These are phyloP conservation scores for Cicer chorassanicum DNA, from an alignment of 306 rosid genomes.

Conservation along the genomic window DNA sequence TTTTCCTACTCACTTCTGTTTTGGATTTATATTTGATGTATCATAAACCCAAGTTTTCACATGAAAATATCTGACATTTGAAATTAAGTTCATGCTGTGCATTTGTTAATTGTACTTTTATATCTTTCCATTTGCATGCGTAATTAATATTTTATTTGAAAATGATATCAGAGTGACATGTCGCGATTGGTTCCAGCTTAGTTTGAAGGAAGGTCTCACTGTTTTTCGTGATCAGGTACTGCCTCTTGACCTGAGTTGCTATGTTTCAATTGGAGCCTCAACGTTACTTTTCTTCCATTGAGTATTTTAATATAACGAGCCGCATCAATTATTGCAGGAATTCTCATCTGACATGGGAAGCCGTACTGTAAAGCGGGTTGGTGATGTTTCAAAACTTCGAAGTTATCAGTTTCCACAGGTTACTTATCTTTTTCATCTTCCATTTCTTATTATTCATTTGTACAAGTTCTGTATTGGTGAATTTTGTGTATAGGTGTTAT, in stretches of 20 bases:
- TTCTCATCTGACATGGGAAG: conserved; percentile 98
- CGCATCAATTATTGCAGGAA: conserved; percentile 62
- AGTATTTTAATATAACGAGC: conserved; percentile 21
- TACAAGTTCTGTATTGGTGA: conserved; percentile 27
- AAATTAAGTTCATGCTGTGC: background rate
- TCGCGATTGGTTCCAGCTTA: conserved; percentile 99
- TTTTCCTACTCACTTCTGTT: conserved; percentile 4
- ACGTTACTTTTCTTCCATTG: background rate
- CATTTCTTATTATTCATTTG: conserved; percentile 7
- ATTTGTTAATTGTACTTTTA: conserved; percentile 33
- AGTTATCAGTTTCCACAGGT: conserved; percentile 99
- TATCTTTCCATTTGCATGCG: conserved; percentile 3
- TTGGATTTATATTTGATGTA: conserved; percentile 30
- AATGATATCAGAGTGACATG: conserved; percentile 86
- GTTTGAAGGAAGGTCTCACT: conserved; percentile 97
- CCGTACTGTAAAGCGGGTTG: conserved; percentile 84
- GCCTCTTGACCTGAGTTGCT: conserved; percentile 22
- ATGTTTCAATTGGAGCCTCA: conserved; percentile 34
- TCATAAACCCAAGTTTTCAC: conserved; percentile 26
- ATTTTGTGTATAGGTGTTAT: conserved; percentile 8
- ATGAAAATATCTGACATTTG: conserved; percentile 6
- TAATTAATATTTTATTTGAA: conserved; percentile 43
- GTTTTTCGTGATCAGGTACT: conserved; percentile 95
- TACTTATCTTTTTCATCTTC: conserved; percentile 7
- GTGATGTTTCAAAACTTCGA: conserved; percentile 88